Percentiles rank a stretch among this genome's conserved stretches.
Conservation (phyloP, 345 rosid genomes). For the Aurinia saxatilis region DNA sequence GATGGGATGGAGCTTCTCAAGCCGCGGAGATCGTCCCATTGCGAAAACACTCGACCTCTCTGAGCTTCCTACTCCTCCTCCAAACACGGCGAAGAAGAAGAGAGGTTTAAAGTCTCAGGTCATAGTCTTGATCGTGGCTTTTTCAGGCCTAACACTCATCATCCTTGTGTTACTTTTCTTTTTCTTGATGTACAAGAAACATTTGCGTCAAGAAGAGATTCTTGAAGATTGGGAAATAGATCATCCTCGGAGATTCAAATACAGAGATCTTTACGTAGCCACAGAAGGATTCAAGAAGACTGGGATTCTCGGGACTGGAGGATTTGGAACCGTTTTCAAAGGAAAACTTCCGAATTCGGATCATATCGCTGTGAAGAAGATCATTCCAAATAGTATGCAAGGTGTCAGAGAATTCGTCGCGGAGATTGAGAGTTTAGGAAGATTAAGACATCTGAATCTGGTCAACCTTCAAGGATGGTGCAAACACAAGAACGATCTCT, state of each 20-base stretch:
- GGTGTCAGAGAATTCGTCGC: conserved; percentile 45
- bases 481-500: conserved; percentile 34
- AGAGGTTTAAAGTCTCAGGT: background rate
- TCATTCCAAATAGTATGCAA: conserved; percentile 30
- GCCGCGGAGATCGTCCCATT: background rate
- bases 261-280: conserved; percentile 33
- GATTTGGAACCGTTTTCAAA: conserved; percentile 38
- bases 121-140: conserved; percentile 25
- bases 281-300: conserved; percentile 37
- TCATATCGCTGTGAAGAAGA: conserved; percentile 40
- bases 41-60: conserved; percentile 22
- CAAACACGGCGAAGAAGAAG: background rate
- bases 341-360: conserved; percentile 23
- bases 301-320: conserved; percentile 41
- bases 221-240: conserved; percentile 50
- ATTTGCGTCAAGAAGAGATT: conserved; percentile 25
- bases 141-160: conserved; percentile 19
- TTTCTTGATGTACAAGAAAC: conserved; percentile 22
- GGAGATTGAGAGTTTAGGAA: conserved; percentile 43
- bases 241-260: conserved; percentile 42
- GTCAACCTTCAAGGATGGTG: conserved; percentile 55
- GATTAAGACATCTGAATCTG: conserved; percentile 37
- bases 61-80: conserved; percentile 14
- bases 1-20: conserved; percentile 43
- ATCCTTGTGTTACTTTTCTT: conserved; percentile 19